Base-by-base conservation (phyloP, 441 rosid species). In the Populus tomentosa region DNA sequence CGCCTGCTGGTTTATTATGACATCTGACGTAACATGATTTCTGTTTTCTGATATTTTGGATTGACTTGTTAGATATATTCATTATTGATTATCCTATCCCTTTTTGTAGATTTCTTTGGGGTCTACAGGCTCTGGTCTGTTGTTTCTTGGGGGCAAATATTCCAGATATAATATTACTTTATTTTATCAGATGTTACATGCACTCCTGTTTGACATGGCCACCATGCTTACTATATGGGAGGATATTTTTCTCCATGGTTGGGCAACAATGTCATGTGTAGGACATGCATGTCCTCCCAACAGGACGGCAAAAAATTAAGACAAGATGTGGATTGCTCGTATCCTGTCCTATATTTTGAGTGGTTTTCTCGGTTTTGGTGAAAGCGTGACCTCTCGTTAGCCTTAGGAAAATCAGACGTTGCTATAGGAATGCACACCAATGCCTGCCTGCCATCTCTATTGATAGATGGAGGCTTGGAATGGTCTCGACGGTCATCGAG, bases 201-300 rank as follows among this genome's bases (percentile, higher is more conserved):
- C 4, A 2, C 61, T 69, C 67, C 36, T 24, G 26, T 74, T 20
- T 36, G 67, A 21, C 62, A 3, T 42, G 63, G 73, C 32, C 66
- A 21, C 61, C n/a, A 5, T 40, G 50, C 71, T 70, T 21, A 62
- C 38, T 40, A 28, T 42, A 62, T 28, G 21, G 61, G 36, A 46
- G 46, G 23, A 61, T 18, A 3, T 64, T 46, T 13, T 38, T 14
- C 30, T 7, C 20, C 11, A 7, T 21, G 40, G 75, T 23, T 33
- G 68, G 70, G 26, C 50, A 63, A 64, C 72, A 18, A 53, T 26
- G 33, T 20, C 26, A 2, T 20, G 5, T 69, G 50, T 67, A 62
- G 77, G 84, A 59, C 73, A 77, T 75, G 50, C 70, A 71, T 71
- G 80, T 68, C 65, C 38, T 71, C 68, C 20, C 65, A 61, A 65